These are phyloP conservation scores for Sugiyamaella marilandica DNA, from an alignment of 805 yeast species.

Conservation along the genomic window DNA sequence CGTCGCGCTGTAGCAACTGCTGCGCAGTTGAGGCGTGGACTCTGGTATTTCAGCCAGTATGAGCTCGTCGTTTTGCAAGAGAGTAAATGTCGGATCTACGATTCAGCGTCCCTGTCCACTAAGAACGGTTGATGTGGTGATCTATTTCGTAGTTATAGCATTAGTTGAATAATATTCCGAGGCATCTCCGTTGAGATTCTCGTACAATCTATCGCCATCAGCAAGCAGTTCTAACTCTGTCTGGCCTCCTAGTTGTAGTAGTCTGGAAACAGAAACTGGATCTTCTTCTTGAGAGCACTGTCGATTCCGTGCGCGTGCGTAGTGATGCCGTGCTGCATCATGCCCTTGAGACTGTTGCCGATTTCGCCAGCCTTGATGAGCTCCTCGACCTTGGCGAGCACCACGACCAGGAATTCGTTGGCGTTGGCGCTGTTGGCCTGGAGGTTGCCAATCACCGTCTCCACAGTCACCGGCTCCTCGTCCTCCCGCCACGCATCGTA, in stretches of 20 bases:
- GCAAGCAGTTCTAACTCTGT: too few relatives aligned
- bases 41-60: too few relatives aligned
- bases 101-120: too few relatives aligned
- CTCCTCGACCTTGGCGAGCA: conserved; percentile 62
- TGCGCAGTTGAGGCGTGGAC: too few relatives aligned
- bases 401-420: conserved; percentile 61
- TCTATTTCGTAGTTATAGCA: too few relatives aligned
- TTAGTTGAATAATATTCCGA: too few relatives aligned
- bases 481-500: conserved; percentile 97
- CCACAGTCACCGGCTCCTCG: conserved; percentile 97
- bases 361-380: conserved; percentile 51
- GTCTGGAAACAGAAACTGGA: conserved; percentile 87
- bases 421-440: conserved; percentile 87
- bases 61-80: too few relatives aligned
- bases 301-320: conserved; percentile 72
- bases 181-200: too few relatives aligned
- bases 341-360: conserved; percentile 67
- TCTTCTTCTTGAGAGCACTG: conserved; percentile 65
- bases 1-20: too few relatives aligned
- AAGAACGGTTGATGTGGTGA: too few relatives aligned
- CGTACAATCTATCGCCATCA: too few relatives aligned
- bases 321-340: conserved; percentile 76
- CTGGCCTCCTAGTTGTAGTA: conserved; percentile 35
- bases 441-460: conserved; percentile 87
- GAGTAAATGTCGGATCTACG: too few relatives aligned